Evolutionary conservation across 768 basidiomycete genomes (phyloP).

Genomic region (Russula foetens): DNA sequence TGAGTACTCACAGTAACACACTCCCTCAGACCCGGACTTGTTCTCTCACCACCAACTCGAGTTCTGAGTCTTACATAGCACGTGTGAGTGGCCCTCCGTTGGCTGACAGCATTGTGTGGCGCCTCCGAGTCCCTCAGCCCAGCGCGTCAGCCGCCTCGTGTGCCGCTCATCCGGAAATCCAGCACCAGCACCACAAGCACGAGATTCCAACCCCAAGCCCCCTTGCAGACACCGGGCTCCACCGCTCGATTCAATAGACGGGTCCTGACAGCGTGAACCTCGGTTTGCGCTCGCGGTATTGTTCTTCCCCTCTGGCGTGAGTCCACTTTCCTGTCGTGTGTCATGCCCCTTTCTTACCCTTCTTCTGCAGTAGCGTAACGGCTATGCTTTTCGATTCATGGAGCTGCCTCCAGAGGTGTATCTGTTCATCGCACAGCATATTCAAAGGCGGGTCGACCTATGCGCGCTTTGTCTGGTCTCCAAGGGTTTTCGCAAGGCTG

Average conservation of each 20-base stretch:
- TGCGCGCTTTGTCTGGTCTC: constrained; percentile 51
- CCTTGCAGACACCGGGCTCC: too few species aligned
- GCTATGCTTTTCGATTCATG: constrained; percentile 31
- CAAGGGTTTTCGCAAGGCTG: constrained; percentile 43
- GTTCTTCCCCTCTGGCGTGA: constrained; percentile 3
- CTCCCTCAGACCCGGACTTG: too few species aligned
- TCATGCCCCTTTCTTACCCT: not conserved
- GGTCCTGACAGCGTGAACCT: not conserved
- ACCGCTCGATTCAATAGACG: not conserved
- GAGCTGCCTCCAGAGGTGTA: constrained; percentile 52
- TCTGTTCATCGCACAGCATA: constrained; percentile 46
- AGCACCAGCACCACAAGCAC: not conserved
- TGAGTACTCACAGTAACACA: too few species aligned
- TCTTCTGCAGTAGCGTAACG: not conserved
- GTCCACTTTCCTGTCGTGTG: not conserved
- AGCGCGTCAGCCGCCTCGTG: too few species aligned
- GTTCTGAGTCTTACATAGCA: not conserved
- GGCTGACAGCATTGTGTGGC: too few species aligned
- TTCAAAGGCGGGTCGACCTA: constrained; percentile 45
- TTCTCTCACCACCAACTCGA: too few species aligned
- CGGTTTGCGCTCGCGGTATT: not conserved
- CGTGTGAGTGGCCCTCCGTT: not conserved
- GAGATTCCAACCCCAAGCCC: not conserved
- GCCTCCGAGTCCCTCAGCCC: not conserved
- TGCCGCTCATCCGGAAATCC: not conserved